Conservation (phyloP, 352 stramenopile genomes). For the Globisporangium polare region DNA sequence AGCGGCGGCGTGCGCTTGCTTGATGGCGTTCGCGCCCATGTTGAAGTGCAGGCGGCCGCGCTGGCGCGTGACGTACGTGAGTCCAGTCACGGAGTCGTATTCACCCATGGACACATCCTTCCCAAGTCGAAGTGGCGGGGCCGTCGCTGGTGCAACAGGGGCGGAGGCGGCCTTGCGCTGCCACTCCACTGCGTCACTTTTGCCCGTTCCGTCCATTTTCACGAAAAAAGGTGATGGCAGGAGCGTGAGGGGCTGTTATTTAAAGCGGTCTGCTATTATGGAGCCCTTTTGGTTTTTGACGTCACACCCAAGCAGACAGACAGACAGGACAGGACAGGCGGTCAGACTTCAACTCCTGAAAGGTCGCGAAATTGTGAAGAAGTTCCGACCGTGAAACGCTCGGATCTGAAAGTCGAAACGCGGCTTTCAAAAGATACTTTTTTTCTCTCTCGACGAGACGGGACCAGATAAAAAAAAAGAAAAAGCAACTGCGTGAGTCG, state of each 20-base stretch:
- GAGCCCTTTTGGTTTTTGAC: neutral
- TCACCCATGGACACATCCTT: conserved; percentile 64
- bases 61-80: conserved; percentile 70
- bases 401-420: neutral
- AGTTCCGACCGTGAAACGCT: neutral
- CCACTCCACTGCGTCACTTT: conserved; percentile 4
- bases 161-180: neutral
- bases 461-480: no score
- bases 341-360: neutral
- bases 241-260: neutral
- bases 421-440: neutral
- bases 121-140: neutral
- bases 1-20: conserved; percentile 25
- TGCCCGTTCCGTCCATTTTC: neutral
- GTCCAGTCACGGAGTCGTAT: conserved; percentile 44
- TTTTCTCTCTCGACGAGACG: neutral
- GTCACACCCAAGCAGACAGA: no score
- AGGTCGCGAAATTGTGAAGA: neutral
- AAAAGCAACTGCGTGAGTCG: no score
- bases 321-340: no score
- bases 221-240: neutral
- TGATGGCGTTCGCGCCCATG: conserved; percentile 49
- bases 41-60: conserved; percentile 72
- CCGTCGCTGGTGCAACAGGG: neutral
- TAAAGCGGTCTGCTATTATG: neutral